phyloP scores from a whole-genome alignment of 2,329 filamentous ascomycete genomes.

The Colletotrichum lentis region DNA sequence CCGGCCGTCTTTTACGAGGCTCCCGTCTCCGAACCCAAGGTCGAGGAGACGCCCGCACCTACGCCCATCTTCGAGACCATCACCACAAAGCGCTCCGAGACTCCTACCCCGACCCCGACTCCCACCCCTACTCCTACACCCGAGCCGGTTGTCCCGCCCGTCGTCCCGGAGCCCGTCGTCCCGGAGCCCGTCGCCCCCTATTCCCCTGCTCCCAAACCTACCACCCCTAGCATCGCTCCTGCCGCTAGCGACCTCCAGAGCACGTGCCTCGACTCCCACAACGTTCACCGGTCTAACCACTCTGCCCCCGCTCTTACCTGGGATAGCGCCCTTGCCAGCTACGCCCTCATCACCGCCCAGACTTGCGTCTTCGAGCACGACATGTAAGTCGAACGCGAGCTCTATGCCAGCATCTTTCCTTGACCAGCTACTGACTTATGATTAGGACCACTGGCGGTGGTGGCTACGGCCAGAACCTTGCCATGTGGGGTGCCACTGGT shows the following conservation, averaged over 20 bases:
- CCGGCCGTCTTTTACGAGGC: conserved; percentile 26
- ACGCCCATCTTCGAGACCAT: conserved; percentile 30
- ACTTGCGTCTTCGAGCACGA: conserved; percentile 79
- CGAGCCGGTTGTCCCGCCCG: conserved; percentile 23
- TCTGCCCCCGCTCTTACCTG: conserved; percentile 71
- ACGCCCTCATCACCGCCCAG: conserved; percentile 69
- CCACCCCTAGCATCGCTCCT: conserved; percentile 37
- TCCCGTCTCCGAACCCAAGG: conserved; percentile 29
- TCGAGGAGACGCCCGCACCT: conserved; percentile 30
- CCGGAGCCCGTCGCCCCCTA: conserved; percentile 11
- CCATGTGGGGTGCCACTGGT: conserved; percentile 62
- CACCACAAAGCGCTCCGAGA: conserved; percentile 39
- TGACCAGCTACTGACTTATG: conserved; percentile 4
- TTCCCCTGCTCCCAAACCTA: conserved; percentile 33
- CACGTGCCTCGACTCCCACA: conserved; percentile 76
- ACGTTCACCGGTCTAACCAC: conserved; percentile 86
- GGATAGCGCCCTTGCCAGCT: conserved; percentile 69
- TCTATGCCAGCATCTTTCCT: conserved; percentile 39
- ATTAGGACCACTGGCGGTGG: conserved; percentile 64
- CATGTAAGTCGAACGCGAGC: conserved; percentile 63
- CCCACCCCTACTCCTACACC: conserved; percentile 35
- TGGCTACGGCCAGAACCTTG: conserved; percentile 92
- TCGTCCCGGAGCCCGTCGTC: conserved; percentile 12
- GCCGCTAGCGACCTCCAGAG: conserved; percentile 45
- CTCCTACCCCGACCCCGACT: conserved; percentile 27